Percentiles rank a stretch among this genome's conserved stretches.
These are phyloP conservation scores for Stagonosporopsis vannaccii DNA, from an alignment of 2,329 filamentous ascomycete species.

Conservation along the genomic window DNA sequence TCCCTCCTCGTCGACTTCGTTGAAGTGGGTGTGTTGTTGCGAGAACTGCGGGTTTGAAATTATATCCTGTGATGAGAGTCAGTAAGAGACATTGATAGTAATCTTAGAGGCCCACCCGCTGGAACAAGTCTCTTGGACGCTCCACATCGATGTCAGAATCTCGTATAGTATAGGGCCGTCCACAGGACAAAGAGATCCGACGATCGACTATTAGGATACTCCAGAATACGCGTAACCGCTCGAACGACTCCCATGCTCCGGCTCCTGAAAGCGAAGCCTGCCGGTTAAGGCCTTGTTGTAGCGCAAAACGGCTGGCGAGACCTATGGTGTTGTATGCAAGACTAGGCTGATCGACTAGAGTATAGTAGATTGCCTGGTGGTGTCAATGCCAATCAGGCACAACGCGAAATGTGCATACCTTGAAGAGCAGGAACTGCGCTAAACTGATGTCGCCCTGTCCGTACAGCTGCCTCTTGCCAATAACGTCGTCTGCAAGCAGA, in stretches of 20 bases:
- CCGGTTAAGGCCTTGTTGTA: constrained; percentile 40
- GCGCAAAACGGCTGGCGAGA: constrained; percentile 35
- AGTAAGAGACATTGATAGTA: no score
- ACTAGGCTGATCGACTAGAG: constrained; percentile 35
- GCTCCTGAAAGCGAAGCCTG: constrained; percentile 30
- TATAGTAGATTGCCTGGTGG: constrained; percentile 35
- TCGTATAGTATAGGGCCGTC: constrained; percentile 40
- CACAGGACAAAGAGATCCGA: constrained; percentile 40
- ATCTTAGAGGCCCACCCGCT: no score
- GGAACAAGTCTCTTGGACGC: constrained; percentile 19
- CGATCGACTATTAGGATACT: constrained; percentile 37
- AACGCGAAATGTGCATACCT: constrained; percentile 25
- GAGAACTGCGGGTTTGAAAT: not conserved
- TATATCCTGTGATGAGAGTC: not conserved
- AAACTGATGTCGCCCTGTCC: constrained; percentile 33
- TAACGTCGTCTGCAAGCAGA: constrained; percentile 35
- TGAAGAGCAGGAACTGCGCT: constrained; percentile 39
- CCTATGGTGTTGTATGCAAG: constrained; percentile 42
- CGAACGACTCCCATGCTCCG: constrained; percentile 26
- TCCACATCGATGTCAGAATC: constrained; percentile 39
- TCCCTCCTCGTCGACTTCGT: not conserved
- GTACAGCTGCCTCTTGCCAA: constrained; percentile 34
- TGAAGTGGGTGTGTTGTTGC: not conserved
- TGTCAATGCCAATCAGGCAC: not conserved
- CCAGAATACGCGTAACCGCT: constrained; percentile 42